A percentile compares a stretch with the other conserved stretches of the same genome.
phyloP scores from a whole-genome alignment of 2,329 filamentous ascomycete genomes.

The Colletotrichum theobromicola region DNA sequence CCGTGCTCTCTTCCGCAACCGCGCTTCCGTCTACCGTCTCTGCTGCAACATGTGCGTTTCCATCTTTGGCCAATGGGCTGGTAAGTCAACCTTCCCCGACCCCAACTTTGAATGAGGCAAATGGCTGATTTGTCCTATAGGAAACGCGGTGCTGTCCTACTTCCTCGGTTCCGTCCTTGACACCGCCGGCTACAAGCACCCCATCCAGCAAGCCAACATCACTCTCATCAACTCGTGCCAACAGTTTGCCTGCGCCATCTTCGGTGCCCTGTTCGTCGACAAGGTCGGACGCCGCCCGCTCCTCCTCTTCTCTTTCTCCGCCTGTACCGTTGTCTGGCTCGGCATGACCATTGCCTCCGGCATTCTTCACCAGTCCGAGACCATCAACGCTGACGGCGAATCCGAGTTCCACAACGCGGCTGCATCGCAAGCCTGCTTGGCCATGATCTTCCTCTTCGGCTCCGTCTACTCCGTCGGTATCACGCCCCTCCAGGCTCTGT shows the following conservation, averaged over 20 bases:
- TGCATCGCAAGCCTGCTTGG: slow-evolving; percentile 51
- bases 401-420: slow-evolving; percentile 34
- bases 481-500: slow-evolving; percentile 40
- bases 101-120: background rate
- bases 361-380: slow-evolving; percentile 36
- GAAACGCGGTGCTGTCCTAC: slow-evolving; percentile 30
- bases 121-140: background rate
- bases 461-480: slow-evolving; percentile 53
- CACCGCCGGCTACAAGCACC: slow-evolving; percentile 51
- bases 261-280: slow-evolving; percentile 56
- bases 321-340: slow-evolving; percentile 54
- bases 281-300: slow-evolving; percentile 56
- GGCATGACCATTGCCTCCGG: slow-evolving; percentile 53
- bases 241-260: slow-evolving; percentile 53
- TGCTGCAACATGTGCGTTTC: slow-evolving; percentile 45
- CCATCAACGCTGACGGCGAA: slow-evolving; percentile 28
- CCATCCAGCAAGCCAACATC: slow-evolving; percentile 48
- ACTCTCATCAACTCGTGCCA: slow-evolving; percentile 57
- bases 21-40: slow-evolving; percentile 47
- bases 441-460: slow-evolving; percentile 60
- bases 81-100: slow-evolving; percentile 27
- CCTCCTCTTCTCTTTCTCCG: slow-evolving; percentile 53
- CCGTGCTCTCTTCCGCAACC: slow-evolving; percentile 45
- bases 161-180: slow-evolving; percentile 49
- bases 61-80: slow-evolving; percentile 53